Conservation (phyloP, 2,329 filamentous ascomycete species). For the Ascochyta koolunga region DNA sequence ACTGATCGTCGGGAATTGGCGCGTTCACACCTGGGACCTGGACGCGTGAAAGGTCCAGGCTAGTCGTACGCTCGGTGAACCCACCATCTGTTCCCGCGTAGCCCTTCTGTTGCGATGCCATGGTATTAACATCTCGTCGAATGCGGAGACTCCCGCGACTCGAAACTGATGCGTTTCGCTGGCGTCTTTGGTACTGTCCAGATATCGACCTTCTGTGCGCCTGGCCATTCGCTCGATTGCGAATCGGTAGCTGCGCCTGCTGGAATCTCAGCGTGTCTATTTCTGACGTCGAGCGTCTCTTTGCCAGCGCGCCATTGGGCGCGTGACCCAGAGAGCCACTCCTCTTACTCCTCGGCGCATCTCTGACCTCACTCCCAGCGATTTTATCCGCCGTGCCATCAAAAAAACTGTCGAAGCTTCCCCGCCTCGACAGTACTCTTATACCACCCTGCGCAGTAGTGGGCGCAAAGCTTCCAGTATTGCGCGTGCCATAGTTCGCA, state of each 20-base stretch:
- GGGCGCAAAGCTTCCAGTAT: slow-evolving; percentile 24
- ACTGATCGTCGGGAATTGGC: slow-evolving; percentile 32
- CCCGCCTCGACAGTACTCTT: slow-evolving; percentile 48
- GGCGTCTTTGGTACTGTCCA: slow-evolving; percentile 25
- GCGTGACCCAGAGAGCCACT: slow-evolving; percentile 22
- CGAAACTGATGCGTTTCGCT: slow-evolving; percentile 42
- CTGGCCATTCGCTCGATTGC: slow-evolving; percentile 32
- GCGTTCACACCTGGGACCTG: slow-evolving; percentile 47
- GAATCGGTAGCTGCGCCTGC: slow-evolving; percentile 33
- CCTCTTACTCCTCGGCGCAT: slow-evolving; percentile 25
- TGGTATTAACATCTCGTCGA: slow-evolving; percentile 24
- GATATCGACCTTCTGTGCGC: slow-evolving; percentile 25
- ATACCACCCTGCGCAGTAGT: slow-evolving; percentile 17
- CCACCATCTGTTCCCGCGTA: slow-evolving; percentile 39
- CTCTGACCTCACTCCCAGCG: slow-evolving; percentile 46
- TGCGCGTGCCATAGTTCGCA: slow-evolving; percentile 32
- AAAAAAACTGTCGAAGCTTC: slow-evolving; percentile 66
- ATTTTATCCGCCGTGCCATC: slow-evolving; percentile 61
- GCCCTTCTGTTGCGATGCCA: slow-evolving; percentile 18
- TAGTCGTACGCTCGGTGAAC: slow-evolving; percentile 38
- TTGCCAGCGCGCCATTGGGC: slow-evolving; percentile 9
- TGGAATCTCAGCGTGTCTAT: slow-evolving; percentile 32
- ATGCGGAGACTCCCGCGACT: slow-evolving; percentile 46
- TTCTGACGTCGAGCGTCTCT: slow-evolving; percentile 34
- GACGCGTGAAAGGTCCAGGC: slow-evolving; percentile 36